Base-by-base conservation (phyloP, 371 early-diverging fungal genomes). In the Rhizomucor miehei region DNA sequence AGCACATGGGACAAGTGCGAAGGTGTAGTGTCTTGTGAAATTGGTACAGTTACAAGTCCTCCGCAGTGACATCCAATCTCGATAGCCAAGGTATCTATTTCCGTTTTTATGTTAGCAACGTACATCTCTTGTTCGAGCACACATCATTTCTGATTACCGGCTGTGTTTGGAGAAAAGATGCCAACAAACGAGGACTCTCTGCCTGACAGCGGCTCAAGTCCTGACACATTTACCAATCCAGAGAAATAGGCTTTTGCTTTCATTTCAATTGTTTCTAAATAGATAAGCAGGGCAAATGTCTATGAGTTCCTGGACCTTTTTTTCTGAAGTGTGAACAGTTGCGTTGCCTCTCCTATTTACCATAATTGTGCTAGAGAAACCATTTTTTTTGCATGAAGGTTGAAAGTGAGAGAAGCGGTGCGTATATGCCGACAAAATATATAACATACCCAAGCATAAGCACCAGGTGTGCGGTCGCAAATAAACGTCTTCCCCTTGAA, bases 161-260 rank as follows among this genome's bases (percentile, higher is more conserved):
- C 54, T 6, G 78, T 80, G 51, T 74, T 67, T 11, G 58, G 52
- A 13, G 77, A 67, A 50, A 74, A 71, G 51, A 84, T 69, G 40
- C 81, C 84, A 6, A 84, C 77, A 54, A 80, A 73, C 0, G 77
- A 71, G 13, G 63, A 50, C 11, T 66, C 72, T 11, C 66, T 59
- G 39, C 69, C 72, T n/a, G 74, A 65, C 53, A 70, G 60, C 38
- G 81, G 77, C 12, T 62, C 63, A 2, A 83, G 48, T 19, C 62
- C 65, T 24, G 68, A 71, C 45, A 57, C 25, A 2, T 52, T 48
- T 10, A 67, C 48, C 50, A 73, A 54, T 17, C 65, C 70, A 14
- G 67, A 59, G 47, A 65, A 66, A 12, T 67, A 44, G 21, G 37
- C 52, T 11, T 53, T 44, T 21, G 56, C 29, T 56, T 49, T 58